Evolutionary conservation across 768 basidiomycete genomes (phyloP).

Genomic region (Tubosaeta sp.): DNA sequence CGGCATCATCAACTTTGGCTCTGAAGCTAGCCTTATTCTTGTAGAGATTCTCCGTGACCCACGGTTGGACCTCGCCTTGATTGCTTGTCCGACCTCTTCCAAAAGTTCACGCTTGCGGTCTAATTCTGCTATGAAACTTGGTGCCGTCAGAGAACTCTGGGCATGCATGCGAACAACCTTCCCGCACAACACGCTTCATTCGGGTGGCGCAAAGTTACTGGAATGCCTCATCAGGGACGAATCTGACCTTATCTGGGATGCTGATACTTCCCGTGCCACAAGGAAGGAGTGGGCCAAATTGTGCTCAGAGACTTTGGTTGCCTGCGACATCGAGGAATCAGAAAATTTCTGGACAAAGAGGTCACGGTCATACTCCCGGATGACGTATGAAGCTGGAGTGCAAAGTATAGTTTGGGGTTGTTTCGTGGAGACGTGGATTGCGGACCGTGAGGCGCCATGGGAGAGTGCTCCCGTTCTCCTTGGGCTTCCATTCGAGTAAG

Average conservation of each 20-base stretch:
- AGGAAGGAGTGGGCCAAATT: slow-evolving; percentile 56
- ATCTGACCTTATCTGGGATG: slow-evolving; percentile 39
- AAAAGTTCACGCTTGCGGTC: slow-evolving; percentile 19
- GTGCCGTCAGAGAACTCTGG: slow-evolving; percentile 59
- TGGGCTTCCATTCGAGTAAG: slow-evolving; percentile 61
- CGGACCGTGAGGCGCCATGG: slow-evolving; percentile 44
- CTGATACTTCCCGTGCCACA: slow-evolving; percentile 41
- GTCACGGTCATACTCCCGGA: slow-evolving; percentile 16
- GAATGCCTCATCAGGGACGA: slow-evolving; percentile 47
- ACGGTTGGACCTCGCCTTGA: slow-evolving; percentile 39
- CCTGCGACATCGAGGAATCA: slow-evolving; percentile 46
- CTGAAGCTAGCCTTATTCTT: slow-evolving; percentile 40
- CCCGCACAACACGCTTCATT: slow-evolving; percentile 38
- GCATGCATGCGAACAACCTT: slow-evolving; percentile 39
- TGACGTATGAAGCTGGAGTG: slow-evolving; percentile 37
- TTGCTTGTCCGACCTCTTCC: slow-evolving; percentile 16
- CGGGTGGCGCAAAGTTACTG: slow-evolving; percentile 45
- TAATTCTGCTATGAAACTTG: slow-evolving; percentile 54
- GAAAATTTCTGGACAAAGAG: slow-evolving; percentile 48
- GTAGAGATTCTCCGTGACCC: slow-evolving; percentile 45
- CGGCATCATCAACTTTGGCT: slow-evolving; percentile 37
- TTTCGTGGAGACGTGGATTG: slow-evolving; percentile 55
- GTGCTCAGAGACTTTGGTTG: slow-evolving; percentile 49
- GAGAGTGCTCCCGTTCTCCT: slow-evolving; percentile 50
- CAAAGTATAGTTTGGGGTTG: slow-evolving; percentile 54